phyloP scores from a whole-genome alignment of 129 eudicot species.

The Saussurea involucrata region DNA sequence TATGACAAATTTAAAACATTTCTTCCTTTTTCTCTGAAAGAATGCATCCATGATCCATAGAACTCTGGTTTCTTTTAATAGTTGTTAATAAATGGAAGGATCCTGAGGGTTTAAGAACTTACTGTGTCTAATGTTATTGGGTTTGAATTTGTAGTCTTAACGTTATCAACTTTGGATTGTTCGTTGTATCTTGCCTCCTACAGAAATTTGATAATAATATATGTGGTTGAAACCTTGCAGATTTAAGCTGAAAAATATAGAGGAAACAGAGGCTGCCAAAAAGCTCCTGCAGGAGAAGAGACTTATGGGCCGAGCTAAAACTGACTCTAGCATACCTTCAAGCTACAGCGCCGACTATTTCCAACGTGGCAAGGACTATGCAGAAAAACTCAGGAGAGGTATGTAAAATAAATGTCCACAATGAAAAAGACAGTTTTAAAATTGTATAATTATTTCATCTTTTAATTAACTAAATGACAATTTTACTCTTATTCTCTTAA shows the following conservation, averaged over 20 bases:
- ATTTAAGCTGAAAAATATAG: conserved; percentile 86
- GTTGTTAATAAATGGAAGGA: not conserved
- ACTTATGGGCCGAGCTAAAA: conserved; percentile 70
- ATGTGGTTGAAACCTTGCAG: conserved; percentile 36
- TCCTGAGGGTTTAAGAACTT: not conserved
- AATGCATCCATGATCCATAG: not conserved
- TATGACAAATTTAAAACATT: not conserved
- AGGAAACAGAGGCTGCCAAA: conserved; percentile 99
- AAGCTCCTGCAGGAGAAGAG: conserved; percentile 94
- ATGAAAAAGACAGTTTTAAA: no score
- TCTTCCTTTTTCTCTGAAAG: not conserved
- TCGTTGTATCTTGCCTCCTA: not conserved
- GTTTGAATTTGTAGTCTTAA: not conserved
- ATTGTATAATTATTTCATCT: no score
- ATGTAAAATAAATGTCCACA: not conserved
- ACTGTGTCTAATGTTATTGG: not conserved
- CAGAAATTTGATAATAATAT: not conserved
- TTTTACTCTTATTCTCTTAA: no score
- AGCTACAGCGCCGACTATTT: conserved; percentile 90
- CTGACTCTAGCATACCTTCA: conserved; percentile 70
- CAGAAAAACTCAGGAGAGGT: conserved; percentile 91
- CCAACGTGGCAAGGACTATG: conserved; percentile 95
- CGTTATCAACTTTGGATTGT: not conserved
- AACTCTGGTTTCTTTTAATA: not conserved
- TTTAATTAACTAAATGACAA: no score